Evolutionary conservation across 2,329 filamentous ascomycete genomes (phyloP).

Genomic region (Botrytis deweyae): DNA sequence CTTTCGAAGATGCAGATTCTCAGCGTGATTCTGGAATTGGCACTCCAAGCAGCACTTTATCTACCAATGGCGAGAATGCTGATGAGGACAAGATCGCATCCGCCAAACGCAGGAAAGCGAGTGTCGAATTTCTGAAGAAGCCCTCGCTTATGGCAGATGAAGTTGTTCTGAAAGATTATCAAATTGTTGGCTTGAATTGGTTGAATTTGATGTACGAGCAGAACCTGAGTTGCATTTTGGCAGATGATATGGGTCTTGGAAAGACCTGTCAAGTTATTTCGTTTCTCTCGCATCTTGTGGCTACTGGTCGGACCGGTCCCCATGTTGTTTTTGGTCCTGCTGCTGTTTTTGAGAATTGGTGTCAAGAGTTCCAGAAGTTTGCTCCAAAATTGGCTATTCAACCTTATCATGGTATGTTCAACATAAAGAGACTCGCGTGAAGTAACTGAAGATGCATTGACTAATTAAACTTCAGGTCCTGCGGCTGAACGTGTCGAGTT

Average conservation of each 20-base stretch:
- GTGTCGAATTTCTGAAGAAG: constrained; percentile 47
- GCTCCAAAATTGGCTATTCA: constrained; percentile 72
- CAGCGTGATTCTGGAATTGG: constrained; percentile 66
- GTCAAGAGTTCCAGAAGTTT: constrained; percentile 84
- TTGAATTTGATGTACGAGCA: constrained; percentile 78
- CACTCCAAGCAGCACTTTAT: constrained; percentile 51
- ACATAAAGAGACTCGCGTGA: background rate
- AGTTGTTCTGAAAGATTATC: constrained; percentile 85
- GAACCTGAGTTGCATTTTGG: constrained; percentile 82
- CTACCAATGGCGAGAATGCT: constrained; percentile 42
- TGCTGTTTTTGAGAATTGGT: constrained; percentile 94
- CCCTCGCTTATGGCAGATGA: constrained; percentile 75
- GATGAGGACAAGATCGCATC: constrained; percentile 46
- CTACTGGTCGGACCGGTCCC: constrained; percentile 65
- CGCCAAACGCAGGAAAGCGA: constrained; percentile 29
- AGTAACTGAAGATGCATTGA: constrained; percentile 6
- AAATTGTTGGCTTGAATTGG: constrained; percentile 94
- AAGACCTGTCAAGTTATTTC: constrained; percentile 98
- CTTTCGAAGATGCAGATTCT: constrained; percentile 43
- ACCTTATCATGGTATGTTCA: constrained; percentile 56
- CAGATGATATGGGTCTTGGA: constrained; percentile 95
- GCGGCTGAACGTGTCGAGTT: constrained; percentile 67
- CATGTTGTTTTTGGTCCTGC: constrained; percentile 88
- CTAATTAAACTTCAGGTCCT: constrained; percentile 47
- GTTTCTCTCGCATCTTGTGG: constrained; percentile 79